Percentiles rank a stretch among this genome's conserved stretches.
phyloP scores from a whole-genome alignment of 352 stramenopile genomes.

The Pythium scleroteichum region DNA sequence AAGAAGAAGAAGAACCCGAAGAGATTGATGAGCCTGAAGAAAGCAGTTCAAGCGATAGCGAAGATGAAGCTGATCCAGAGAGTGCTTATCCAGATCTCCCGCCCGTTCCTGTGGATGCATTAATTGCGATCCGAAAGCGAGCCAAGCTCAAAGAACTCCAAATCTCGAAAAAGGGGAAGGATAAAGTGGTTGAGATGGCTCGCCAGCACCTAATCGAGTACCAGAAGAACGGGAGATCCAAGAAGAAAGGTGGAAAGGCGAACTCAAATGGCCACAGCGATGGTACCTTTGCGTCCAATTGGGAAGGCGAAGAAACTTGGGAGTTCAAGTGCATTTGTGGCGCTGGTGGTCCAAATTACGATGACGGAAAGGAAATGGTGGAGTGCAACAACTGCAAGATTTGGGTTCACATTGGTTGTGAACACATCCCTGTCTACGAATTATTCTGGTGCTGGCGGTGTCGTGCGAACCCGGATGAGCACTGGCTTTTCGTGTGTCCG shows the following conservation, averaged over 20 bases:
- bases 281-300: slow-evolving; percentile 1
- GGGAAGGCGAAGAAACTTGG: slow-evolving; percentile 34
- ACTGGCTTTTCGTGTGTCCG: slow-evolving; percentile 70
- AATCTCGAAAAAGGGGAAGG: slow-evolving; percentile 41
- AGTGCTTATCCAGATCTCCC: slow-evolving; percentile 63
- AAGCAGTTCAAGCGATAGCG: slow-evolving; percentile 56
- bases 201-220: slow-evolving; percentile 17
- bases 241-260: slow-evolving; percentile 31
- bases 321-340: slow-evolving; percentile 39
- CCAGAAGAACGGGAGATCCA: slow-evolving; percentile 25
- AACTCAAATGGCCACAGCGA: not conserved
- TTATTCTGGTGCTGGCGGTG: slow-evolving; percentile 66
- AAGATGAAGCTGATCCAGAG: slow-evolving; percentile 48
- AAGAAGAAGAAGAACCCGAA: slow-evolving; percentile 19
- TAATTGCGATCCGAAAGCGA: slow-evolving; percentile 55
- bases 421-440: slow-evolving; percentile 42
- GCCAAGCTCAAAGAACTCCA: slow-evolving; percentile 58
- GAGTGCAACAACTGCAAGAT: slow-evolving; percentile 40
- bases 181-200: slow-evolving; percentile 28
- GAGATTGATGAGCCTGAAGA: slow-evolving; percentile 27
- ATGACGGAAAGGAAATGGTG: slow-evolving; percentile 43
- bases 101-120: slow-evolving; percentile 50
- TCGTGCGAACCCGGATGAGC: slow-evolving; percentile 18
- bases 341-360: slow-evolving; percentile 37
- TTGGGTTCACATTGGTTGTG: slow-evolving; percentile 66